These are phyloP conservation scores for Picochlorum sp. DNA, from an alignment of 139 green algal genomes.

Conservation along the genomic window DNA sequence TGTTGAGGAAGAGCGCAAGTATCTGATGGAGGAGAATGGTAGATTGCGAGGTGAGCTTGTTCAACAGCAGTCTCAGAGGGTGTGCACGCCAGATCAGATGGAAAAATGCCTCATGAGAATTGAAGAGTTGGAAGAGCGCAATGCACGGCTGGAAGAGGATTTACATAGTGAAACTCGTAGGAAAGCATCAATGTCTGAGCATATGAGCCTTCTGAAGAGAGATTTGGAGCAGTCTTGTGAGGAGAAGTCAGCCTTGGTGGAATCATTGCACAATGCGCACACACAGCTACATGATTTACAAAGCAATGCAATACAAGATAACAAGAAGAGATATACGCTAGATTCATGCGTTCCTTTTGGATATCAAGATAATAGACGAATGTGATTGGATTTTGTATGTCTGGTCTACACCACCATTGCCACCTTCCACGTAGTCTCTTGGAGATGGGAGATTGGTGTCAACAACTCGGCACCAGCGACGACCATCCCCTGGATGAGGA, in stretches of 20 bases:
- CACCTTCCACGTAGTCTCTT: constrained; percentile 75
- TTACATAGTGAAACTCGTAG: constrained; percentile 6
- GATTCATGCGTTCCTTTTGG: not conserved
- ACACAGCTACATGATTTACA: not conserved
- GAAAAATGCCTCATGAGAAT: not conserved
- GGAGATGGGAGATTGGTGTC: constrained; percentile 91
- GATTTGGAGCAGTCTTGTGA: constrained; percentile 16
- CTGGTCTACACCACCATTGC: constrained; percentile 64
- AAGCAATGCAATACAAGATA: not conserved
- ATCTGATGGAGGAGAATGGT: not conserved
- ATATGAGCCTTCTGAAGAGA: constrained; percentile 5
- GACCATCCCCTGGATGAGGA: constrained; percentile 50
- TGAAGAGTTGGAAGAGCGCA: not conserved
- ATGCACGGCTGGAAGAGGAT: constrained; percentile 7
- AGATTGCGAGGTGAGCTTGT: too few species aligned
- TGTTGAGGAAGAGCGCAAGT: not conserved
- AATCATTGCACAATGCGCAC: constrained; percentile 8
- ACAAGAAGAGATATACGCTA: not conserved
- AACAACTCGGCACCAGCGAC: constrained; percentile 73
- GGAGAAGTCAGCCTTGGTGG: constrained; percentile 14
- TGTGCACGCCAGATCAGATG: too few species aligned
- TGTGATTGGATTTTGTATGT: constrained; percentile 28
- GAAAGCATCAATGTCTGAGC: not conserved
- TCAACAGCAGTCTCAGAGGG: too few species aligned
- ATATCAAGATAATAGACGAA: constrained; percentile 66